These are phyloP conservation scores for Aureobasidium mangrovei DNA, from an alignment of 2,329 filamentous ascomycete species.

Conservation along the genomic window DNA sequence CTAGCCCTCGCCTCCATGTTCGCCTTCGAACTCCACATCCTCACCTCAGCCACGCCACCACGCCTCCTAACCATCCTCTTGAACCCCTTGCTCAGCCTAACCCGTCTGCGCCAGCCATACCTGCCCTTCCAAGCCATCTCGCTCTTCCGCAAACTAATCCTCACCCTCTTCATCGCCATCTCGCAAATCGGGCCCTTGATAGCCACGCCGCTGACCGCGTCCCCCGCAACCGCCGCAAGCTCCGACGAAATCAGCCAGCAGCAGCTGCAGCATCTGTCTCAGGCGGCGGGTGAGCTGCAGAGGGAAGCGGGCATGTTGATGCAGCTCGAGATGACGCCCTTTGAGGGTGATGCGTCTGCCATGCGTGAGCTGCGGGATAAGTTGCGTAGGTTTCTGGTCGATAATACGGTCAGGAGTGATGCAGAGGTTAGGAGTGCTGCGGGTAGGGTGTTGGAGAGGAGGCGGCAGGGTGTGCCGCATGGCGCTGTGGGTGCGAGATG, in stretches of 20 bases:
- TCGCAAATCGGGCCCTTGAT: conserved; percentile 69
- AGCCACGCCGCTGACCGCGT: conserved; percentile 2
- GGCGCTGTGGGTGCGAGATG: conserved; percentile 11
- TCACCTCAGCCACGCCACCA: conserved; percentile 44
- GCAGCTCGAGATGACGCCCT: conserved; percentile 73
- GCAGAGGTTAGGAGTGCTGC: conserved; percentile 76
- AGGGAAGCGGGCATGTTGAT: conserved; percentile 64
- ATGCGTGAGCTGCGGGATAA: conserved; percentile 57
- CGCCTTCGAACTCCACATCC: conserved; percentile 48
- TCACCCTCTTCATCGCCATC: conserved; percentile 77
- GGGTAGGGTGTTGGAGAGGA: conserved; percentile 52
- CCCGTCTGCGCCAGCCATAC: conserved; percentile 45
- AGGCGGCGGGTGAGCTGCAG: conserved; percentile 47
- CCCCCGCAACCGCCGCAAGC: conserved; percentile 20
- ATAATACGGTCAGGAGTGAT: conserved; percentile 73
- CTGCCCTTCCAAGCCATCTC: conserved; percentile 78
- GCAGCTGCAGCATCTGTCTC: conserved; percentile 59
- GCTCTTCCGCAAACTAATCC: conserved; percentile 63
- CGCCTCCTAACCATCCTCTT: conserved; percentile 36
- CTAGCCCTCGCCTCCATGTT: conserved; percentile 45
- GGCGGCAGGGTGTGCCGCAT: conserved; percentile 12
- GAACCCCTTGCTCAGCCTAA: conserved; percentile 39
- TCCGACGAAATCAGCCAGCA: conserved; percentile 35
- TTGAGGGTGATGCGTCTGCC: conserved; percentile 60
- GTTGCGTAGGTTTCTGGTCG: conserved; percentile 78